Evolutionary conservation across 768 basidiomycete genomes (phyloP).

Genomic region (Lepiota venenata): DNA sequence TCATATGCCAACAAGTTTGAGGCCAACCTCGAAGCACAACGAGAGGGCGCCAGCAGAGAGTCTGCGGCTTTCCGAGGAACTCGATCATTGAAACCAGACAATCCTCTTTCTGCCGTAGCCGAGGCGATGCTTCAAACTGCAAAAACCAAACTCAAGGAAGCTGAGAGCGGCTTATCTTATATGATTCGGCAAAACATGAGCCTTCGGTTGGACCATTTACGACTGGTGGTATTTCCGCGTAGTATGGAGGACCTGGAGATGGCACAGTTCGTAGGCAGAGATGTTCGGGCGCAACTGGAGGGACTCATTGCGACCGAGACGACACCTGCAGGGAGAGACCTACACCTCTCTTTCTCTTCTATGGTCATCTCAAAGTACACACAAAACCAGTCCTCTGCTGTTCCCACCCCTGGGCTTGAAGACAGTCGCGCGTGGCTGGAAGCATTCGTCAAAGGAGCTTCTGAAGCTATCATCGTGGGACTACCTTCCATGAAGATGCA

Average conservation of each 20-base stretch:
- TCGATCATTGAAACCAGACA: conserved; percentile 69
- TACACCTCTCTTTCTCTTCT: conserved; percentile 71
- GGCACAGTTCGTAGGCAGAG: conserved; percentile 67
- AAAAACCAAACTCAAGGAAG: conserved; percentile 65
- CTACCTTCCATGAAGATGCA: conserved; percentile 79
- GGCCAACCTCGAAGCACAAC: conserved; percentile 67
- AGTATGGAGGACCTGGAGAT: conserved; percentile 76
- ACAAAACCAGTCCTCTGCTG: conserved; percentile 48
- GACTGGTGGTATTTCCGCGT: conserved; percentile 74
- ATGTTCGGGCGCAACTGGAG: conserved; percentile 68
- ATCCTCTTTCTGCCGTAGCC: conserved; percentile 82
- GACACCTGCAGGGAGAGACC: conserved; percentile 53
- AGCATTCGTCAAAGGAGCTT: conserved; percentile 53
- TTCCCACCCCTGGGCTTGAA: conserved; percentile 22
- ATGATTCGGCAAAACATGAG: conserved; percentile 72
- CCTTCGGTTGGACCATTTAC: conserved; percentile 60
- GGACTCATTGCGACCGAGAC: conserved; percentile 53
- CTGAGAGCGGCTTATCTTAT: conserved; percentile 55
- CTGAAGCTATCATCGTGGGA: conserved; percentile 74
- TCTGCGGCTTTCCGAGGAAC: conserved; percentile 75
- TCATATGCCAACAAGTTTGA: conserved; percentile 73
- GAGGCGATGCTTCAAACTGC: conserved; percentile 80
- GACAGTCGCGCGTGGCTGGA: conserved; percentile 59
- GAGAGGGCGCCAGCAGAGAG: conserved; percentile 73
- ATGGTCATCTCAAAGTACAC: conserved; percentile 73